Base-by-base conservation (phyloP, 139 green algal genomes). In the Axilococcus clingmanii region DNA sequence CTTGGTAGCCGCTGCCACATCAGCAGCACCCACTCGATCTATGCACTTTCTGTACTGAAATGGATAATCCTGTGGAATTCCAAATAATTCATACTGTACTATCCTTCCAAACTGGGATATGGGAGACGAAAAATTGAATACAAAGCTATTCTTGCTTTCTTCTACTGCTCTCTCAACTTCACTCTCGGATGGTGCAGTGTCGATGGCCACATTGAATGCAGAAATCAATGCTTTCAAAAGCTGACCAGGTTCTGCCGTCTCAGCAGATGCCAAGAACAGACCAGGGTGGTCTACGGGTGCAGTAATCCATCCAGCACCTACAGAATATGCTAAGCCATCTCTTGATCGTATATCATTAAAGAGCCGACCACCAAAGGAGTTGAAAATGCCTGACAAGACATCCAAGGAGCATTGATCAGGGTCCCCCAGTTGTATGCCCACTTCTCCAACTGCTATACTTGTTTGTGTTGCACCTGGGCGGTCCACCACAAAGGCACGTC, bases 61-160 rank as follows among this genome's bases (percentile, higher is more conserved):
- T 29, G 88, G 44, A 37, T 76, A 82, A 57, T 89, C 78, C 61
- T 73, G 36, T 7, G 78, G 77, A 23, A 93, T 43, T 0, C 78
- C 83, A 40, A 93, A 54, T 43, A 93, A 49, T 17, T 80, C 66
- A 41, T 79, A 87, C 5, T 55, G 42, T 23, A 77, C 27, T 7
- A 54, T 61, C 19, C 78, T 66, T 63, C 74, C 59, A 43, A 93
- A 58, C 57, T 89, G 81, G 5, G 48, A 35, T 19, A 55, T 15
- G 15, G 48, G 70, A 29, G 52, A 74, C 1, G 83, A 58, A 72
- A 89, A 93, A 55, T 87, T 85, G 60, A 93, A 93, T 9, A 91
- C 78, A 65, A 91, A 90, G 7, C 34, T 47, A 59, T 92, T 91
- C 8, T 93, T 56, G 7, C 53, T 57, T 44, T 74, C 62, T 3